These are phyloP conservation scores for sunflower (Helianthus annuus) DNA, from an alignment of 129 eudicot genomes.

Conservation along the genomic window DNA sequence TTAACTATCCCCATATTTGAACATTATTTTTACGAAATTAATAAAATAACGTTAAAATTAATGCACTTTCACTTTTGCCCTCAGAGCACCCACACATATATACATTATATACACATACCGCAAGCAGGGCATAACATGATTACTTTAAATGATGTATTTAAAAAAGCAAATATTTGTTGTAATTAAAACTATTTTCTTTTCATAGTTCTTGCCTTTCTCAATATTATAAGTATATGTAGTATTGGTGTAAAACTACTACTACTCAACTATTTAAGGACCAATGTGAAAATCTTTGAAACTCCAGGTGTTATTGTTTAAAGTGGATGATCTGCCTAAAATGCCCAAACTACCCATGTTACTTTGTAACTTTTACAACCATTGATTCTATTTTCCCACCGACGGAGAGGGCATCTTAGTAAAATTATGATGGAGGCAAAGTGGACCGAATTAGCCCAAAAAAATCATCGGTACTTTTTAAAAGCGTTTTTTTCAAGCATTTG, in stretches of 20 bases:
- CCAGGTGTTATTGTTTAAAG: background rate
- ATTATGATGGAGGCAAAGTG: constrained; percentile 1
- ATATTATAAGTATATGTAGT: background rate
- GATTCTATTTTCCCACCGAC: constrained; percentile 29
- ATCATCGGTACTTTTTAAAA: constrained; percentile 2
- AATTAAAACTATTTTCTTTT: background rate
- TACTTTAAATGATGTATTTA: background rate
- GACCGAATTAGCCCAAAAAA: constrained; percentile 15
- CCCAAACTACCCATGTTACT: constrained; percentile 16
- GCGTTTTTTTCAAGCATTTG: constrained; percentile 38
- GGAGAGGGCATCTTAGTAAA: constrained; percentile 28
- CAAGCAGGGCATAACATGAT: background rate
- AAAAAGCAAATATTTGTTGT: background rate
- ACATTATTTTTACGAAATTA: too few species aligned
- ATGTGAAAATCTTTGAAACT: background rate
- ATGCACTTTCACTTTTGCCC: too few species aligned
- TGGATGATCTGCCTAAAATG: background rate
- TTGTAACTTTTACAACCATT: constrained; percentile 13
- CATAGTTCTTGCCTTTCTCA: background rate
- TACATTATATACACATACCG: too few species aligned
- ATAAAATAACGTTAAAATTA: too few species aligned
- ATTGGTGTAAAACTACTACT: too few species aligned
- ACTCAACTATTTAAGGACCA: background rate
- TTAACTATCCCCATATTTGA: too few species aligned
- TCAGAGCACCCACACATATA: too few species aligned